Base-by-base conservation (phyloP, 371 early-diverging fungal genomes). In the Circinella umbellata region DNA sequence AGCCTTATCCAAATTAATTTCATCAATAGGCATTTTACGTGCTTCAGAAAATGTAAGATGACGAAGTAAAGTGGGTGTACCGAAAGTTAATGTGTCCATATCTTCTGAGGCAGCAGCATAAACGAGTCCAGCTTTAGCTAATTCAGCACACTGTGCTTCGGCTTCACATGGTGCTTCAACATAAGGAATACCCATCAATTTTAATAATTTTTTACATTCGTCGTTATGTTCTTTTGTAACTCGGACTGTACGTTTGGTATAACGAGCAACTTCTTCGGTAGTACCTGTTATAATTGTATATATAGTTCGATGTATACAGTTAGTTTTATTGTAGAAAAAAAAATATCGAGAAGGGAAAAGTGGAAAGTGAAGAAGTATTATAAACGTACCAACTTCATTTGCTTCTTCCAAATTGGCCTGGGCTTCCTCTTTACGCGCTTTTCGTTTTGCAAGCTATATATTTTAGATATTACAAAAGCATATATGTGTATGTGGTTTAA, bases 51-150 rank as follows among this genome's bases (percentile, higher is more conserved):
- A 95, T 1, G 98, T 98, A 76, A 99, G 83, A 76, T 99, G 99
- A 20, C 99, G 93, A 55, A 99, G 71, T 27, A 99, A 84, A 17
- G 96, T 85, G 3, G 98, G 98, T 4, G 98, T 78, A 7, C 92
- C 93, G 82, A 99, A 99, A 4, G 99, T 95, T 64, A 99, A 83
- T 0, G 99, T 98, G 79, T 99, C 99, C 99, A 99, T 99, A 85
- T 99, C 99, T 78, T 99, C 99, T 3, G 99, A 97, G 5, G 96
- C 99, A 34, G 99, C 98, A 9, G 94, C 99, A 79, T 93, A 97
- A 5, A 99, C 99, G 71, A 90, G 89, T n/a, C 96, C 97, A 0
- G 91, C 87, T 73, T 87, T 90, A 39, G 94, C 94, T 42, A 99
- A 78, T 38, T 92, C 96, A 4, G 99, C 99, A 79, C 99, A 99